phyloP scores from a whole-genome alignment of 2,329 filamentous ascomycete species.

The Tolypocladium album region DNA sequence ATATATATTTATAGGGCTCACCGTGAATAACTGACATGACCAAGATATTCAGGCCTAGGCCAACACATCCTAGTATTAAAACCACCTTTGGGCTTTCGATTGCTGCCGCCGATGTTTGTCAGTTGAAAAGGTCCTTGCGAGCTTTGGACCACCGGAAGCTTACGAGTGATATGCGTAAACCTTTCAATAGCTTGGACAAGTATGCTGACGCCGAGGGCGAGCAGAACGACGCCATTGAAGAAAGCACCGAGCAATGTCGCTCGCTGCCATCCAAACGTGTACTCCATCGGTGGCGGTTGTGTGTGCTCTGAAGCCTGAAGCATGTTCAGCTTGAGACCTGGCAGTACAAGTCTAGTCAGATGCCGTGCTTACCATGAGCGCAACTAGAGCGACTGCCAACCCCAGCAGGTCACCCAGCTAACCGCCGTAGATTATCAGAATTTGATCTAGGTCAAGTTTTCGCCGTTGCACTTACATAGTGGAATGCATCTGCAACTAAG shows the following conservation, averaged over 20 bases:
- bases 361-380: slow-evolving; percentile 41
- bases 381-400: slow-evolving; percentile 55
- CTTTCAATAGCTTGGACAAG: slow-evolving; percentile 63
- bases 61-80: slow-evolving; percentile 58
- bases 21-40: slow-evolving; percentile 56
- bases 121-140: slow-evolving; percentile 4
- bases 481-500: slow-evolving; percentile 67
- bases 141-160: slow-evolving; percentile 8
- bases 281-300: slow-evolving; percentile 36
- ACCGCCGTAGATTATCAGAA: background rate
- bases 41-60: slow-evolving; percentile 56
- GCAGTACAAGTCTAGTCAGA: too few species aligned
- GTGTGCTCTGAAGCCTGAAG: slow-evolving; percentile 45
- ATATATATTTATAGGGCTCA: slow-evolving; percentile 13
- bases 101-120: slow-evolving; percentile 24
- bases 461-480: slow-evolving; percentile 42
- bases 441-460: too few species aligned
- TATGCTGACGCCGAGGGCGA: slow-evolving; percentile 63
- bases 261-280: slow-evolving; percentile 64
- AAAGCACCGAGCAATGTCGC: slow-evolving; percentile 66
- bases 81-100: slow-evolving; percentile 56
- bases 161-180: slow-evolving; percentile 48
- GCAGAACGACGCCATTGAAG: slow-evolving; percentile 68
- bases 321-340: background rate
- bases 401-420: slow-evolving; percentile 62